Base-by-base conservation (phyloP, 208 protist genomes). In the Acanthamoeba healyi region DNA sequence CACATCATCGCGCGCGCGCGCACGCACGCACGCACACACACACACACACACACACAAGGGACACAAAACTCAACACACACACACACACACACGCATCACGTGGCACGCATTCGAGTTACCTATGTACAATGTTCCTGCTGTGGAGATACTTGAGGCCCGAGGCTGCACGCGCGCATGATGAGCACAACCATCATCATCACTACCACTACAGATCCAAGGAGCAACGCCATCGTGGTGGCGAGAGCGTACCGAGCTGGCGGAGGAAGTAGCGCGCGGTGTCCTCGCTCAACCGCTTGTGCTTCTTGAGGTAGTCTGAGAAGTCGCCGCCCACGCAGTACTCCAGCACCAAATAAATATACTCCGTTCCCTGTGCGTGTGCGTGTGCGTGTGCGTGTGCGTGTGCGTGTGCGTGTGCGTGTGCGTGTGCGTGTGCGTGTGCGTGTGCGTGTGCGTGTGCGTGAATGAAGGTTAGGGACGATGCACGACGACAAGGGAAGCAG, bases 331-430 rank as follows among this genome's bases (percentile, higher is more conserved):
- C 54, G 42, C 84, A 91, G 36, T 70, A 91, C 56, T 91, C 84
- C 54, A 91, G 26, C 17, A 91, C 32, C 84, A 91, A 91, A 70
- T 91, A 91, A 91, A 91, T 91, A 70, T 72, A 91, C 19, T 91
- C 84, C 17, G 9, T 34, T 15, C 34, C 84, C 84, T 91, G 49
- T 24, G 32, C 22, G 36, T 26, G 72, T 9, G 26, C 10, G 72
- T 7, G 24, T 9, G 15, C 9, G 58, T 24, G 58, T 5, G 15
- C n/a, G n/a, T n/a, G n/a, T n/a, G n/a, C n/a, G n/a, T n/a, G n/a
- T n/a, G n/a, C n/a, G n/a, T n/a, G n/a, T n/a, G n/a, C n/a, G n/a
- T n/a, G n/a, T n/a, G n/a, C n/a, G n/a, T n/a, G n/a, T n/a, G n/a
- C n/a, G n/a, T n/a, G n/a, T n/a, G n/a, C n/a, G n/a, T n/a, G n/a